Conservation (phyloP, 2,329 filamentous ascomycete genomes). For the Ophiostoma ulmi region DNA sequence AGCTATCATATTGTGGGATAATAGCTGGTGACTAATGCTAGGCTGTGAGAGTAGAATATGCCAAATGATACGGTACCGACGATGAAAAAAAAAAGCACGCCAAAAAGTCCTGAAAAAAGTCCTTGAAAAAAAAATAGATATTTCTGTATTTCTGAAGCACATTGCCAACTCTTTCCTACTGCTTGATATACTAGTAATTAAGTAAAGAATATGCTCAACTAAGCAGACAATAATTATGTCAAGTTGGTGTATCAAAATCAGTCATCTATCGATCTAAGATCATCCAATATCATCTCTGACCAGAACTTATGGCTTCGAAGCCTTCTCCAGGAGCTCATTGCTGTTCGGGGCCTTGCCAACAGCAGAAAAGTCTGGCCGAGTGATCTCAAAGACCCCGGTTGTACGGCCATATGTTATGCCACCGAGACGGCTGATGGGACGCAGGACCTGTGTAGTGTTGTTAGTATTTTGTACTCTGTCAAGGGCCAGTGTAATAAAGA, state of each 20-base stretch:
- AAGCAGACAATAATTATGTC: not conserved
- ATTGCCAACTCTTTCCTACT: too few species aligned
- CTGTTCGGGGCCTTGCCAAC: slow-evolving; percentile 39
- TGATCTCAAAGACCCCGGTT: slow-evolving; percentile 66
- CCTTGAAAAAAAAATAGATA: too few species aligned
- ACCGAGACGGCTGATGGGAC: slow-evolving; percentile 71
- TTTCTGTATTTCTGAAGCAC: too few species aligned
- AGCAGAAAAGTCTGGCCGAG: slow-evolving; percentile 52
- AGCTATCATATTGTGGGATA: not conserved
- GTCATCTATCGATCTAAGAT: not conserved
- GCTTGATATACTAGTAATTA: not conserved
- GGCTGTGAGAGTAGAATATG: not conserved
- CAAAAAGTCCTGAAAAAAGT: too few species aligned
- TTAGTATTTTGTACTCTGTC: not conserved
- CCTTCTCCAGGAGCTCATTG: slow-evolving; percentile 25
- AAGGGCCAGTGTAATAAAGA: not conserved
- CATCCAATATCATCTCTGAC: not conserved
- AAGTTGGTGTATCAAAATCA: not conserved
- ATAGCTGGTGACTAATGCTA: not conserved
- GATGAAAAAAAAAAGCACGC: too few species aligned
- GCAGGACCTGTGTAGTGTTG: slow-evolving; percentile 51
- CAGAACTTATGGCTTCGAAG: slow-evolving; percentile 14
- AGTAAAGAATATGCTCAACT: not conserved
- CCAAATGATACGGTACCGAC: not conserved
- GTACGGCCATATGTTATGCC: slow-evolving; percentile 78